Conservation (phyloP, 805 yeast genomes). For the Jamesozyma rosinii region DNA sequence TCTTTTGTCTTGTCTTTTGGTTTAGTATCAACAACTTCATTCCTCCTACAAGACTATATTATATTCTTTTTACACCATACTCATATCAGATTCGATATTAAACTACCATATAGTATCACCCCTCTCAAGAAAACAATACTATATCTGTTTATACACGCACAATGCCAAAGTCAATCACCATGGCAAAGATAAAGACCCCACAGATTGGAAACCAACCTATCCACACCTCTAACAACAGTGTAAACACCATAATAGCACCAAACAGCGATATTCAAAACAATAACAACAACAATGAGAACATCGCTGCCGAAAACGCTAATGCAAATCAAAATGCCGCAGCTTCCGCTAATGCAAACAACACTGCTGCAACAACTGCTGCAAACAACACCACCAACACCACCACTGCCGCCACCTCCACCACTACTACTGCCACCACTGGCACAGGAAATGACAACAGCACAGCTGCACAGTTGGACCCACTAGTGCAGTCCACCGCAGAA, state of each 20-base stretch:
- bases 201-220: background rate
- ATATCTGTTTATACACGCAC: too few species aligned
- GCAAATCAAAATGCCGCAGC: background rate
- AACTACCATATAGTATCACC: too few species aligned
- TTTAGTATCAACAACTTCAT: too few species aligned
- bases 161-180: background rate
- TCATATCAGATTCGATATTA: too few species aligned
- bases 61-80: too few species aligned
- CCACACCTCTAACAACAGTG: background rate
- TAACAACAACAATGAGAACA: background rate
- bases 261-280: background rate
- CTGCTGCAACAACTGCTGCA: conserved; percentile 1
- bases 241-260: background rate
- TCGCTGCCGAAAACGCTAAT: background rate
- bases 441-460: background rate
- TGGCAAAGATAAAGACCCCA: background rate
- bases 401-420: background rate
- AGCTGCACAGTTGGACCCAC: conserved; percentile 25
- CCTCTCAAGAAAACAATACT: too few species aligned
- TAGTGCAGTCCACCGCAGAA: conserved; percentile 53
- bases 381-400: background rate
- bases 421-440: conserved; percentile 2
- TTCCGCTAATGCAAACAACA: background rate
- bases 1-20: too few species aligned
- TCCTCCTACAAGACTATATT: too few species aligned